phyloP scores from a whole-genome alignment of 306 rosid genomes.

The Malus asiatica region DNA sequence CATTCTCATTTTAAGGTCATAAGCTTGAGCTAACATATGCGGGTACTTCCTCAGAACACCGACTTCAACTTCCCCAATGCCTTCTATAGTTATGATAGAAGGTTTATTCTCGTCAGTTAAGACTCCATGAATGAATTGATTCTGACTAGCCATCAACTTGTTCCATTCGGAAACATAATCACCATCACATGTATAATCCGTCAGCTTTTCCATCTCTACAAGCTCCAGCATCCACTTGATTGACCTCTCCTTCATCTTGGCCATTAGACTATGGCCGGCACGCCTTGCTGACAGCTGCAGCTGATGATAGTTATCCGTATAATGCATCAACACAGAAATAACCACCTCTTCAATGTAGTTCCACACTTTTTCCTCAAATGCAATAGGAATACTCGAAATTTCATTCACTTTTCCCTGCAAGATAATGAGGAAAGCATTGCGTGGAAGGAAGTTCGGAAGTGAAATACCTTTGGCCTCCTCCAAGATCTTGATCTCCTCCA shows the following conservation, averaged over 20 bases:
- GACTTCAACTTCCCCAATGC: not conserved
- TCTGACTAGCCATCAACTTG: not conserved
- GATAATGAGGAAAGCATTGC: not conserved
- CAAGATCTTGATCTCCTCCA: not conserved
- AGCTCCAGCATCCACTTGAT: not conserved
- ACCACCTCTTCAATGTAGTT: not conserved
- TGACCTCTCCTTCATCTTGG: not conserved
- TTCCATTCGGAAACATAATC: not conserved
- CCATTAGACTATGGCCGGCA: not conserved
- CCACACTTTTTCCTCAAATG: not conserved
- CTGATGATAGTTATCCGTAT: not conserved
- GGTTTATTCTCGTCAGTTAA: not conserved
- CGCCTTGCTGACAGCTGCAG: not conserved
- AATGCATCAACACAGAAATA: not conserved
- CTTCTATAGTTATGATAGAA: not conserved
- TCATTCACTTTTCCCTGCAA: not conserved
- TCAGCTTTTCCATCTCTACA: not conserved
- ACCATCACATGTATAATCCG: not conserved
- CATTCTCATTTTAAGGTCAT: not conserved
- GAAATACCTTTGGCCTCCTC: not conserved
- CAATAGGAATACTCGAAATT: not conserved
- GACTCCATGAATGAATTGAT: not conserved
- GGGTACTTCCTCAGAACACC: not conserved
- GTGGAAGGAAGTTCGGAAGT: not conserved
- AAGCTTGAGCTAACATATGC: not conserved